Percentiles rank a stretch among this genome's conserved stretches.
phyloP scores from a whole-genome alignment of 164 flowering plant genomes.

The Santalum album region DNA sequence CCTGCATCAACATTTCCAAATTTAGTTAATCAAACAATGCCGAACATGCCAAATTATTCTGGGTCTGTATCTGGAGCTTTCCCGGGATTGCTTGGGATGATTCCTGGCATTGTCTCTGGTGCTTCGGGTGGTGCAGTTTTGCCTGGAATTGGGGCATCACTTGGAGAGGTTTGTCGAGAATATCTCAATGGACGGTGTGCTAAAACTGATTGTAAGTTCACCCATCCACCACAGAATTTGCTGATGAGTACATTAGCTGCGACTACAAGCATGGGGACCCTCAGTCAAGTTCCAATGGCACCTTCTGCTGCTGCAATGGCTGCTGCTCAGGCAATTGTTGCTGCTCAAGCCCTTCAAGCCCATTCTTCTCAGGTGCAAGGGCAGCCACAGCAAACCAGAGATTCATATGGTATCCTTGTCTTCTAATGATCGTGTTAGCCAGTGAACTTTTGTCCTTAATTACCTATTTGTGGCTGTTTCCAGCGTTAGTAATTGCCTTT shows the following conservation, averaged over 20 bases:
- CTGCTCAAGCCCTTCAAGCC: constrained; percentile 98
- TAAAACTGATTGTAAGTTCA: constrained; percentile 76
- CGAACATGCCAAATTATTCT: constrained; percentile 98
- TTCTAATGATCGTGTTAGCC: too few species aligned
- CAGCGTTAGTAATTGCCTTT: too few species aligned
- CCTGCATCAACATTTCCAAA: constrained; percentile 55
- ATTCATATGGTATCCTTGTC: constrained; percentile 43
- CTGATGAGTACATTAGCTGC: constrained; percentile 87
- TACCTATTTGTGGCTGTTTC: not conserved
- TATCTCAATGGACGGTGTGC: constrained; percentile 79
- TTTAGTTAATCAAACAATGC: constrained; percentile 94
- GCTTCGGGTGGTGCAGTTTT: constrained; percentile 86
- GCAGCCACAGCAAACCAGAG: constrained; percentile 53
- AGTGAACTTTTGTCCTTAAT: not conserved
- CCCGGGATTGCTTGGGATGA: constrained; percentile 90
- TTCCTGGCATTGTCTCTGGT: constrained; percentile 79
- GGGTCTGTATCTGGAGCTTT: constrained; percentile 87
- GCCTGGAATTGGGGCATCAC: constrained; percentile 91
- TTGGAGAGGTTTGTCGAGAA: constrained; percentile 93
- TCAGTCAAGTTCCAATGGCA: constrained; percentile 98
- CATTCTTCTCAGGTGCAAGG: constrained; percentile 94
- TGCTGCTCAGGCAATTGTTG: constrained; percentile 99
- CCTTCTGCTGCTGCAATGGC: constrained; percentile 99
- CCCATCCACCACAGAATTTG: constrained; percentile 85
- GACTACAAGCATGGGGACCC: constrained; percentile 69